Conservation (phyloP, 768 basidiomycete genomes). For the Mycena olivaceomarginata region DNA sequence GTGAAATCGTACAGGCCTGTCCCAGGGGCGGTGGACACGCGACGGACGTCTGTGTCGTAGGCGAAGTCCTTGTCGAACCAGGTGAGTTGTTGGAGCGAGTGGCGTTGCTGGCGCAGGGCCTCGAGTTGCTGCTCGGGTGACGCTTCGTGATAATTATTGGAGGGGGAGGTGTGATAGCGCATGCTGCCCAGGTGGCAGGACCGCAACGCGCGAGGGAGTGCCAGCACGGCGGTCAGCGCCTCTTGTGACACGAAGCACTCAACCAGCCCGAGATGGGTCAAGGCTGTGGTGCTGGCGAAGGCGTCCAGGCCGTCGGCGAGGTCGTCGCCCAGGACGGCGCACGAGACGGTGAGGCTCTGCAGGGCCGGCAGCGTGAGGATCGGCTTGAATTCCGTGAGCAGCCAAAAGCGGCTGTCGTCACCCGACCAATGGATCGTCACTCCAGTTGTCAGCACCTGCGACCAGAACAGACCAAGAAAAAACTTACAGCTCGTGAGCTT, state of each 20-base stretch:
- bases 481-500: slow-evolving; percentile 25
- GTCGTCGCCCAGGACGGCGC: neutral
- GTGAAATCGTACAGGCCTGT: slow-evolving; percentile 13
- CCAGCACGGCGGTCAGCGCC: slow-evolving; percentile 7
- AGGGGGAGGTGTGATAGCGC: slow-evolving; percentile 14
- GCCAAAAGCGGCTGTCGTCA: neutral
- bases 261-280: slow-evolving; percentile 20
- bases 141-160: neutral
- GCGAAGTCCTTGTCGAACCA: slow-evolving; percentile 22
- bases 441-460: slow-evolving; percentile 23
- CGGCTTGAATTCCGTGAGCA: slow-evolving; percentile 22
- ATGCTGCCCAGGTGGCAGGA: slow-evolving; percentile 21
- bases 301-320: slow-evolving; percentile 4
- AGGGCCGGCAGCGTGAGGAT: slow-evolving; percentile 1
- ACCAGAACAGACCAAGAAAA: slow-evolving; percentile 14
- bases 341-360: no score
- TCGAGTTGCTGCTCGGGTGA: neutral
- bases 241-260: slow-evolving; percentile 22
- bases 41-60: slow-evolving; percentile 11
- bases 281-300: slow-evolving; percentile 17
- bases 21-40: slow-evolving; percentile 16
- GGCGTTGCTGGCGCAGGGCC: slow-evolving; percentile 19
- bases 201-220: slow-evolving; percentile 8
- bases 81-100: slow-evolving; percentile 21
- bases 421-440: slow-evolving; percentile 29